Base-by-base conservation (phyloP, 1,139 yeast species). In the Suhomyces maxii region DNA sequence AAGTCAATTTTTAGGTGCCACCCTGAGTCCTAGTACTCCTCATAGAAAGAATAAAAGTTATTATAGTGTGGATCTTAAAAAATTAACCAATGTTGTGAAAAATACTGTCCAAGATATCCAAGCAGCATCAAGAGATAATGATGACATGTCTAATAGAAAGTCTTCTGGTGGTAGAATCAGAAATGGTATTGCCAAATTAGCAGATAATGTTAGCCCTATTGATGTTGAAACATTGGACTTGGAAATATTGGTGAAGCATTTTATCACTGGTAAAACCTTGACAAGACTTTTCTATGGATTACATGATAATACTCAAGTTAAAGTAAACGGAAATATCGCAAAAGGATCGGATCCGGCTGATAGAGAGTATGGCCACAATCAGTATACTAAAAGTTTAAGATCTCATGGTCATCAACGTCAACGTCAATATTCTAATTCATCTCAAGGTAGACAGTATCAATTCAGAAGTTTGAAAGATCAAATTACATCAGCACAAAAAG, bases 61-160 rank as follows among this genome's bases (percentile, higher is more conserved):
- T 44, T 74, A 74, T 46, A 67, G 77, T 28, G 68, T 69, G 49
- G 79, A 86, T 57, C 69, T 85, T 43, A 79, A 84, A 50, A 85
- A 84, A 43, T 67, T 86, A 45, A 82, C 83, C 35, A 82, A 79
- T 57, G 87, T 75, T 26, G 89, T 88, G 37, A 87, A 86, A 55
- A 79, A 79, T 26, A 85, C 91, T 0, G 89, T 88, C 40, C 89
- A 85, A 58, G 95, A 88, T 57, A 69, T 73, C 26, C 46, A 41
- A 36, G 65, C 59, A 44, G 66, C 69, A 6, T 64, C 65, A 6
- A 62, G 64, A 37, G 65, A 61, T 37, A 65, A 59, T 28, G 68
- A 65, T 34, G 69, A 64, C 23, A 47, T 51, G 13, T 47, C 54
- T 14, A 51, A 55, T 33, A 46, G 52, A 11, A 61, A 58, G 41